Evolutionary conservation across 2,329 filamentous ascomycete species (phyloP).

Genomic region (Trichophyton verrucosum): DNA sequence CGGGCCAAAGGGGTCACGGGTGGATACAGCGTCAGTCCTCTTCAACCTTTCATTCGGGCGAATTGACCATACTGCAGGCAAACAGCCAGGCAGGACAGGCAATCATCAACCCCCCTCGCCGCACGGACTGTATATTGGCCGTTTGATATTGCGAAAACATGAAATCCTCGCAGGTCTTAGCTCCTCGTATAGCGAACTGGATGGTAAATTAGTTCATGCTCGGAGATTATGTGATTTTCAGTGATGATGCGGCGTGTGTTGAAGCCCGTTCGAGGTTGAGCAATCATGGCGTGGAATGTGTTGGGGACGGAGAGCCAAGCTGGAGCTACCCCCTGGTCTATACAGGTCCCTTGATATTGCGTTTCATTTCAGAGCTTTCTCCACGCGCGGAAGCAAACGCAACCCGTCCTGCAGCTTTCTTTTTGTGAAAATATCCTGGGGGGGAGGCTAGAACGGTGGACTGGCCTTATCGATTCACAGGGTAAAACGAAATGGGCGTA

Average conservation of each 20-base stretch:
- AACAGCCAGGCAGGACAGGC: neutral
- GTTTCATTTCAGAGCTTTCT: conserved; percentile 3
- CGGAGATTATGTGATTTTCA: conserved; percentile 1
- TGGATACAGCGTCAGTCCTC: neutral
- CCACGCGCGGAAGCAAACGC: neutral
- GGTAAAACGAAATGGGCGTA: neutral
- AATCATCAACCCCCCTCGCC: neutral
- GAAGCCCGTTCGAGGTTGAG: neutral
- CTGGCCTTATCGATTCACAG: neutral
- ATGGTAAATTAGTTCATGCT: neutral
- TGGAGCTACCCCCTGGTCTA: neutral
- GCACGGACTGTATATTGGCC: neutral
- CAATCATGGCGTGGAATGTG: neutral
- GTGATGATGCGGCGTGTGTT: neutral
- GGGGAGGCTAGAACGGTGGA: neutral
- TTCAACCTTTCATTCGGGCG: neutral
- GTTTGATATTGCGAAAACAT: neutral
- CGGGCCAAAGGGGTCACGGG: neutral
- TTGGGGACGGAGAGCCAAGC: neutral
- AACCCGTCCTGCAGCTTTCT: neutral
- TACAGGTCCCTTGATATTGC: neutral
- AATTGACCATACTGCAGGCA: neutral
- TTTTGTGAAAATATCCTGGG: neutral
- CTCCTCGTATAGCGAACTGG: neutral
- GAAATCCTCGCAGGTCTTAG: neutral